Base-by-base conservation (phyloP, 306 rosid genomes). In the Cicer cuneatum region DNA sequence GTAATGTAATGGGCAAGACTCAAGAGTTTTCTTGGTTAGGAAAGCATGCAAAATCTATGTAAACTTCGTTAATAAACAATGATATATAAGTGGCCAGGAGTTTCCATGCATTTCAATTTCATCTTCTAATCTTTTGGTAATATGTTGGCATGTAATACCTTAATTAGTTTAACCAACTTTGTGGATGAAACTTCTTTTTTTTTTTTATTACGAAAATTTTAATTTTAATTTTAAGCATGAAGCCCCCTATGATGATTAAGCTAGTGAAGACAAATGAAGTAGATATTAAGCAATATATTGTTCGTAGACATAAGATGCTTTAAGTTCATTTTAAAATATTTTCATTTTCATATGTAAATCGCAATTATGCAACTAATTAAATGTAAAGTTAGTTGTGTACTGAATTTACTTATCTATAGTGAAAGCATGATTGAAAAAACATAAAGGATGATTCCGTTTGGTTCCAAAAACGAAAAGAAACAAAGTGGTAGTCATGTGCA, bases 401-500 rank as follows among this genome's bases (percentile, higher is more conserved):
- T 29, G 5, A 29, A 29, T 29, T 29, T 29, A 29, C 35, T 3
- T 29, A 52, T 52, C 37, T 45, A 5, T 0, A 7, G 10, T 9
- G 10, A 58, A 59, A 29, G 38, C 2, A 24, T 10, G 14, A 18
- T 42, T 51, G 1, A 12, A 37, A 42, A 18, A 61, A 61, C 0
- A 73, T 2, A 13, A 6, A 19, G 46, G 8, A 54, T 29, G 24
- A 66, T 56, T 45, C 52, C 3, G 6, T 16, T 73, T 56, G 16
- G 14, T 21, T 58, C 47, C 2, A 10, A 43, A 51, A 39, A 51
- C 2, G 8, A 6, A 6, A 66, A 80, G 69, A 75, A 64, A 47
- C 75, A 47, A 61, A 78, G 80, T 57, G 71, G 52, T 2, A 57
- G 53, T 48, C 81, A 81, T 69, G 84, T 69, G 68, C 48, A 14